Conservation (phyloP, 345 rosid species). For the Brassica rapa region DNA sequence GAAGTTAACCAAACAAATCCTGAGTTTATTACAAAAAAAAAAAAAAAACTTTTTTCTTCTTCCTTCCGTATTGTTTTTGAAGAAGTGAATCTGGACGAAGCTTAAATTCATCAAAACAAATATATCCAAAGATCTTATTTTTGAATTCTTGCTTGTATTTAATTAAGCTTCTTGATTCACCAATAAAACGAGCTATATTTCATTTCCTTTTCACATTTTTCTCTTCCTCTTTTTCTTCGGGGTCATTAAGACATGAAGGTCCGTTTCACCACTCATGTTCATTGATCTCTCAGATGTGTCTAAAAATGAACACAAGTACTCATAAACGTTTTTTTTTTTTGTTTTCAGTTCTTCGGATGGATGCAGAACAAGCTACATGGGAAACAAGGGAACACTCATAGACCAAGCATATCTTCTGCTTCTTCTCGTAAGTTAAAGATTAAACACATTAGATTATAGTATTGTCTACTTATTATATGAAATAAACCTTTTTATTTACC, state of each 20-base stretch:
- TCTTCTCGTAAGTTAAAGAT: slow-evolving; percentile 58
- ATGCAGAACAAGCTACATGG: slow-evolving; percentile 78
- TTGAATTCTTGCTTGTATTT: slow-evolving; percentile 10
- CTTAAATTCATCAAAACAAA: slow-evolving; percentile 46
- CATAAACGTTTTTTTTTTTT: not conserved
- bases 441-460: not conserved
- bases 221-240: not conserved
- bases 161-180: slow-evolving; percentile 28
- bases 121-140: not conserved
- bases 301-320: not conserved
- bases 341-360: slow-evolving; percentile 75
- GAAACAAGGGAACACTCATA: slow-evolving; percentile 28
- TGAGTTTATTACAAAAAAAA: not conserved
- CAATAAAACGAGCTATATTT: slow-evolving; percentile 8
- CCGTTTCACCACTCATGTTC: slow-evolving; percentile 13
- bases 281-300: not conserved
- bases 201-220: not conserved
- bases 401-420: slow-evolving; percentile 44
- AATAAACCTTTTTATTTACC: slow-evolving; percentile 6
- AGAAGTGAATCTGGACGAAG: slow-evolving; percentile 8
- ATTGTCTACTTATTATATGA: slow-evolving; percentile 11
- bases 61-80: not conserved
- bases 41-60: not conserved
- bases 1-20: slow-evolving; percentile 18
- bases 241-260: slow-evolving; percentile 39